These are phyloP conservation scores for Hypoxylon perforatum DNA, from an alignment of 495 filamentous ascomycete species.

Conservation along the genomic window DNA sequence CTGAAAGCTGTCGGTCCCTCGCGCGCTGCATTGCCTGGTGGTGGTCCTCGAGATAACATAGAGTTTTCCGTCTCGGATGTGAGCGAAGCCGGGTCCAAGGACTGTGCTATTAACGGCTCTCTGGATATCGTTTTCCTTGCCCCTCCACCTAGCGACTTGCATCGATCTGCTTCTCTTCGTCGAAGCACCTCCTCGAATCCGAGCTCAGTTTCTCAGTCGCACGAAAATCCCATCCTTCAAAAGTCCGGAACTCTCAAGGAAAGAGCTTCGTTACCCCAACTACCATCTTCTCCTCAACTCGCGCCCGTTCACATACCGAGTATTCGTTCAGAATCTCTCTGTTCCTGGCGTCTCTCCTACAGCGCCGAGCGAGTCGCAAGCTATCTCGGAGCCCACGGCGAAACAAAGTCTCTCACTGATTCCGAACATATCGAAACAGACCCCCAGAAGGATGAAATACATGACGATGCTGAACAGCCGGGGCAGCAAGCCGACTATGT, in stretches of 20 bases:
- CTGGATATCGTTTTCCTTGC: slow-evolving; percentile 9
- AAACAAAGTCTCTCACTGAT: background rate
- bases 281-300: slow-evolving; percentile 46
- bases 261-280: slow-evolving; percentile 37
- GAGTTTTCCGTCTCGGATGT: slow-evolving; percentile 49
- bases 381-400: slow-evolving; percentile 36
- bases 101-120: background rate
- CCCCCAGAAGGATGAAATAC: background rate
- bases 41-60: slow-evolving; percentile 54
- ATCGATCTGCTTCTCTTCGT: slow-evolving; percentile 19
- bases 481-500: slow-evolving; percentile 29
- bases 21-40: slow-evolving; percentile 44
- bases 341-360: slow-evolving; percentile 54
- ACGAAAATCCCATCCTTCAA: slow-evolving; percentile 17
- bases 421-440: slow-evolving; percentile 3
- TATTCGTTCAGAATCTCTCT: slow-evolving; percentile 46
- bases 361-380: slow-evolving; percentile 49
- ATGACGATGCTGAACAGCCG: slow-evolving; percentile 3
- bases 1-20: slow-evolving; percentile 9
- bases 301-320: slow-evolving; percentile 45
- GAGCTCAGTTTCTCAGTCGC: slow-evolving; percentile 16
- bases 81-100: slow-evolving; percentile 26
- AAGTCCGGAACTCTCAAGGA: slow-evolving; percentile 19
- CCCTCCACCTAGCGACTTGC: slow-evolving; percentile 4
- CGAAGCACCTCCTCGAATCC: slow-evolving; percentile 45